Conservation (phyloP, 2,329 filamentous ascomycete genomes). For the Gaeumannomyces tritici region DNA sequence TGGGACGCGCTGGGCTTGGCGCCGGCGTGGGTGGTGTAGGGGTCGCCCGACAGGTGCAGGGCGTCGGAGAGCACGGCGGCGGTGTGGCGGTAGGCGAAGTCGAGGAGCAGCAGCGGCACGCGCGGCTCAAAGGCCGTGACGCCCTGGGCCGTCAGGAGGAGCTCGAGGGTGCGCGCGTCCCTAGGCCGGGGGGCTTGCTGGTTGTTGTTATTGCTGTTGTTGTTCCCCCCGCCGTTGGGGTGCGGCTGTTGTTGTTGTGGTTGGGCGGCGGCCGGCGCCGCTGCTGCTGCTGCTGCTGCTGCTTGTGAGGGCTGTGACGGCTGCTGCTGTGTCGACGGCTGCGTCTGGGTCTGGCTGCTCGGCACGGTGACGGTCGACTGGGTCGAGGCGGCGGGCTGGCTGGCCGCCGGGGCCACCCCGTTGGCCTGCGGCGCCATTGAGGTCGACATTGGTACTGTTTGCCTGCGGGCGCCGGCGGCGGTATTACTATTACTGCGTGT, state of each 20-base stretch:
- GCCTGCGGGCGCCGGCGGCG: background rate
- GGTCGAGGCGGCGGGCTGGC: conserved; percentile 1
- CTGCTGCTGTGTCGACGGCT: background rate
- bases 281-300: background rate
- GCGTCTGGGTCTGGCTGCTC: background rate
- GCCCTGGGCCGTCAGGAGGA: conserved; percentile 69
- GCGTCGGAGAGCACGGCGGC: conserved; percentile 62
- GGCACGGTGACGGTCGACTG: background rate
- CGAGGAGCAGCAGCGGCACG: conserved; percentile 72
- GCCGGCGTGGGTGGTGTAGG: conserved; percentile 51
- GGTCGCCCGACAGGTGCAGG: conserved; percentile 58
- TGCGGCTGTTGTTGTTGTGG: conserved; percentile 13
- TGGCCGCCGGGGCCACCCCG: conserved; percentile 1
- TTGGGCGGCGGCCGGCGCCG: background rate
- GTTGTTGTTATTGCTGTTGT: conserved; percentile 12
- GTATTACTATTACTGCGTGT: too few species aligned
- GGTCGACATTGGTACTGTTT: background rate
- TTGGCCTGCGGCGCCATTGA: conserved; percentile 1
- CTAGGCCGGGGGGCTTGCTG: conserved; percentile 52
- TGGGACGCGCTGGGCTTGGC: conserved; percentile 37
- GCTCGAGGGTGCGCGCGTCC: conserved; percentile 70
- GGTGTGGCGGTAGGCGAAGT: conserved; percentile 80
- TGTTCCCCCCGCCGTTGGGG: too few species aligned
- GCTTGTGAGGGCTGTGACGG: conserved; percentile 2
- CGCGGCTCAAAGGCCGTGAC: conserved; percentile 74